Conservation (phyloP, 2,329 filamentous ascomycete genomes). For the Gyromitra esculenta region DNA sequence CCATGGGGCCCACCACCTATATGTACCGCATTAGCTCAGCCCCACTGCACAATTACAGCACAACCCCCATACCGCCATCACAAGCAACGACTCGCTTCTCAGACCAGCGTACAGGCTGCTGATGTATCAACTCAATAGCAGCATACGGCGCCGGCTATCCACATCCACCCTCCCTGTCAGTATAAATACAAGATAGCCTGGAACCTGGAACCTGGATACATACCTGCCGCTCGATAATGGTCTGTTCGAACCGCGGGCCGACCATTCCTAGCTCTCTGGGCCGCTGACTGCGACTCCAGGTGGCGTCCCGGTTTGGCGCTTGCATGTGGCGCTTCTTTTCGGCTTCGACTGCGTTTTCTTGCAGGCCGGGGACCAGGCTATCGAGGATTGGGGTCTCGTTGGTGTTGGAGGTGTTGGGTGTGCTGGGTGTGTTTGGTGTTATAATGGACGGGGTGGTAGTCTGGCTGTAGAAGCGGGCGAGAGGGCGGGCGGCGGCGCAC, state of each 20-base stretch:
- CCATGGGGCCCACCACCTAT: constrained; percentile 82
- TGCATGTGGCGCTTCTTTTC: constrained; percentile 73
- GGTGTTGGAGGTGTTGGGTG: constrained; percentile 68
- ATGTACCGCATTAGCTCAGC: neutral
- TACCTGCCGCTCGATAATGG: constrained; percentile 91
- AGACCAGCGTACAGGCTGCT: constrained; percentile 92
- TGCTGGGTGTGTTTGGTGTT: constrained; percentile 63
- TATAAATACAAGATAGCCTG: neutral
- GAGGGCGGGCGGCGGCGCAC: constrained; percentile 53
- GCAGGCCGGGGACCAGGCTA: constrained; percentile 66
- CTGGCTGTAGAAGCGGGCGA: constrained; percentile 53
- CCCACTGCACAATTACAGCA: too few species aligned
- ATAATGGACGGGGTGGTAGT: constrained; percentile 58
- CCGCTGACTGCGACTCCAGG: constrained; percentile 89
- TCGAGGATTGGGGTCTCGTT: constrained; percentile 68
- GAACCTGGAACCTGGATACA: constrained; percentile 57
- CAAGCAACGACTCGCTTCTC: constrained; percentile 83
- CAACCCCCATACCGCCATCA: constrained; percentile 71
- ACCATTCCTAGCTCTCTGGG: constrained; percentile 85
- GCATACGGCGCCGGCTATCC: constrained; percentile 84
- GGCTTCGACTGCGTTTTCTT: constrained; percentile 63
- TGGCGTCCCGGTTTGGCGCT: constrained; percentile 81
- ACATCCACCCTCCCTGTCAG: neutral
- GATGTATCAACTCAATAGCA: constrained; percentile 95
- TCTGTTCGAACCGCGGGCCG: constrained; percentile 96